phyloP scores from a whole-genome alignment of 2,329 filamentous ascomycete species.

The Stromatinia cepivora region DNA sequence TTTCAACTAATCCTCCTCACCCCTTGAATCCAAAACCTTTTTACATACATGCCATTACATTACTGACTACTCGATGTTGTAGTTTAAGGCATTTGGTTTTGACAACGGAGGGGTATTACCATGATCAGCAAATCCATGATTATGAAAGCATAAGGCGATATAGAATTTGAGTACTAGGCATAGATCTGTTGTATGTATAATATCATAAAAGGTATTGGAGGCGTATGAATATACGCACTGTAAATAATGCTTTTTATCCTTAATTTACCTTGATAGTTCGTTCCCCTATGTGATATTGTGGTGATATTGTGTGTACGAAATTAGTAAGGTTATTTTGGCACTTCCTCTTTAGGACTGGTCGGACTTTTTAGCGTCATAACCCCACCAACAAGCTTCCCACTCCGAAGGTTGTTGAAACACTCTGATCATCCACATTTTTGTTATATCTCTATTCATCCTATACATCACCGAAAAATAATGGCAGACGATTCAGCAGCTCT shows the following conservation, averaged over 20 bases:
- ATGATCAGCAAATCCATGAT: not conserved
- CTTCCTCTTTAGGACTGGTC: conserved; percentile 3
- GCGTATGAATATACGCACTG: not conserved
- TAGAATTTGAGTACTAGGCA: not conserved
- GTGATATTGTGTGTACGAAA: not conserved
- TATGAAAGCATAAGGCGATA: not conserved
- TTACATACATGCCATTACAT: not conserved
- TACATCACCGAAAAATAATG: conserved; percentile 39
- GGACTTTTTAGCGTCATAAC: conserved; percentile 5
- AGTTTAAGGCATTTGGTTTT: conserved; percentile 59
- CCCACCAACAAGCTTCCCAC: conserved; percentile 19
- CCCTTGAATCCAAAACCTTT: not conserved
- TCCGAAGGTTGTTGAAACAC: not conserved
- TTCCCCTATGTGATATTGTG: not conserved
- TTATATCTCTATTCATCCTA: not conserved
- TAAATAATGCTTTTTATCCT: not conserved
- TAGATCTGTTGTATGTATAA: not conserved
- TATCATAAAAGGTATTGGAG: not conserved
- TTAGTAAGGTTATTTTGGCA: not conserved
- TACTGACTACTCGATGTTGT: not conserved
- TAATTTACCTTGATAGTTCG: not conserved
- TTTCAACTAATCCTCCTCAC: not conserved
- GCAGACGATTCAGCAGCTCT: conserved; percentile 64
- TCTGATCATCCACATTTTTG: not conserved
- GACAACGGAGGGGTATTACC: conserved; percentile 37